Percentiles rank a stretch among this genome's conserved stretches.
Conservation (phyloP, 2,329 filamentous ascomycete genomes). For the Pyricularia sp. region DNA sequence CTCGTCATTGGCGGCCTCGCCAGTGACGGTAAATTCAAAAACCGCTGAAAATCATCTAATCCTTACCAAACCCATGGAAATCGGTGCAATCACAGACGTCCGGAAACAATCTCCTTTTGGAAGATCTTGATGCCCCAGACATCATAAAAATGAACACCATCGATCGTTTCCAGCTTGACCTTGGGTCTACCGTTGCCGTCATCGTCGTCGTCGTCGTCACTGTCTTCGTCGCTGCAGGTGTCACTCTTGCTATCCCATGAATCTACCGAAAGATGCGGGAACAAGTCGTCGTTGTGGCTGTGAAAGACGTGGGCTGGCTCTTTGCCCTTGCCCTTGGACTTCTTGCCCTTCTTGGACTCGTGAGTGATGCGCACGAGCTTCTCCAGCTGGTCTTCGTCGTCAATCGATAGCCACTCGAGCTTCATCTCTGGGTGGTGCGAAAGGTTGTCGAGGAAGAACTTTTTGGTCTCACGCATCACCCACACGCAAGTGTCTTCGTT, state of each 20-base stretch:
- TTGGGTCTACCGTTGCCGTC: slow-evolving; percentile 12
- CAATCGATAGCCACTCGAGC: slow-evolving; percentile 49
- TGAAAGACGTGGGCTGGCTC: slow-evolving; percentile 15
- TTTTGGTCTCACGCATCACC: slow-evolving; percentile 45
- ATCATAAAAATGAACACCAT: slow-evolving; percentile 32
- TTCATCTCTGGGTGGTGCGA: slow-evolving; percentile 44
- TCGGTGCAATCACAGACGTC: slow-evolving; percentile 24
- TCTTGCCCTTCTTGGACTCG: slow-evolving; percentile 17
- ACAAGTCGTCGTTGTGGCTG: slow-evolving; percentile 10
- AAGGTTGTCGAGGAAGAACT: slow-evolving; percentile 50
- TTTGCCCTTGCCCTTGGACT: slow-evolving; percentile 25
- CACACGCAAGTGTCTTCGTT: slow-evolving; percentile 47
- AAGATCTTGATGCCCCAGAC: slow-evolving; percentile 44
- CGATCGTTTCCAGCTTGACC: slow-evolving; percentile 27
- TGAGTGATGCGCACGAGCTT: slow-evolving; percentile 34
- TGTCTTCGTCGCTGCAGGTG: slow-evolving; percentile 15
- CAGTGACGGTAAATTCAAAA: not conserved
- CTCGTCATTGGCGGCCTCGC: not conserved
- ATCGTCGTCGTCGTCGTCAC: slow-evolving; percentile 25
- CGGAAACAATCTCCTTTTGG: slow-evolving; percentile 42
- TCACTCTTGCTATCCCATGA: slow-evolving; percentile 18
- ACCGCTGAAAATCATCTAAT: not conserved
- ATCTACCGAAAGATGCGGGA: slow-evolving; percentile 17
- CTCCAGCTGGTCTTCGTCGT: slow-evolving; percentile 37
- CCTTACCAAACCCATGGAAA: not conserved